These are phyloP conservation scores for Ustilaginoidea virens DNA, from an alignment of 2,329 filamentous ascomycete species.

Conservation along the genomic window DNA sequence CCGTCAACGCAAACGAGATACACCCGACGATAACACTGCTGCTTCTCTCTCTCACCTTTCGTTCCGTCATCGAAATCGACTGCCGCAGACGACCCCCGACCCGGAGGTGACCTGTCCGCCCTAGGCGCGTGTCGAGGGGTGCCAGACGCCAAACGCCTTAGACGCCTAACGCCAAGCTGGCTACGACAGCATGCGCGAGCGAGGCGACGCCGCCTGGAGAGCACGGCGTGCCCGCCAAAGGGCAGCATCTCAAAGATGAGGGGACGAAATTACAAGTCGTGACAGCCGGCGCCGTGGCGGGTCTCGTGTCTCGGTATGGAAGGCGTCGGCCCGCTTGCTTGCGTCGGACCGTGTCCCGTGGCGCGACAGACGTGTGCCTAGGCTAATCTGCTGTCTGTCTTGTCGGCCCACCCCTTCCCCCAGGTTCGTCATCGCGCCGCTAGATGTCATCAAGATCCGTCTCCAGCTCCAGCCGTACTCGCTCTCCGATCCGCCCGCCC, in stretches of 20 bases:
- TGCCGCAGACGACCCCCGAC: too few species aligned
- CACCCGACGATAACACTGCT: too few species aligned
- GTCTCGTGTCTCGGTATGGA: conserved; percentile 67
- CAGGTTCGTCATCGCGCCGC: conserved; percentile 83
- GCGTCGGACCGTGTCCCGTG: background rate
- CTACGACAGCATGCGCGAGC: conserved; percentile 3
- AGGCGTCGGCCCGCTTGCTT: background rate
- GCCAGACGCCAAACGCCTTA: too few species aligned
- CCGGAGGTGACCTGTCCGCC: too few species aligned
- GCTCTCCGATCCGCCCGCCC: conserved; percentile 54
- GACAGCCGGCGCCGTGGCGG: conserved; percentile 47
- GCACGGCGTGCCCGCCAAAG: conserved; percentile 20
- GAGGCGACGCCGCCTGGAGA: conserved; percentile 1
- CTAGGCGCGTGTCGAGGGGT: too few species aligned
- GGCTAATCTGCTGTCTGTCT: background rate
- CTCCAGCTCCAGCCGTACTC: conserved; percentile 87
- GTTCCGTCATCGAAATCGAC: too few species aligned
- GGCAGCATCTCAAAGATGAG: conserved; percentile 42
- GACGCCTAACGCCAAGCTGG: conserved; percentile 6
- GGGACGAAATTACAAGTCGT: conserved; percentile 42
- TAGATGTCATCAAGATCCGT: conserved; percentile 96
- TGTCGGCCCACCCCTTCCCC: background rate
- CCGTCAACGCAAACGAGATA: too few species aligned
- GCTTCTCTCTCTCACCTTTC: too few species aligned
- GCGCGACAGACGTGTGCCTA: too few species aligned